These are phyloP conservation scores for Phytopythium chamaehyphon DNA, from an alignment of 352 stramenopile genomes.

Conservation along the genomic window DNA sequence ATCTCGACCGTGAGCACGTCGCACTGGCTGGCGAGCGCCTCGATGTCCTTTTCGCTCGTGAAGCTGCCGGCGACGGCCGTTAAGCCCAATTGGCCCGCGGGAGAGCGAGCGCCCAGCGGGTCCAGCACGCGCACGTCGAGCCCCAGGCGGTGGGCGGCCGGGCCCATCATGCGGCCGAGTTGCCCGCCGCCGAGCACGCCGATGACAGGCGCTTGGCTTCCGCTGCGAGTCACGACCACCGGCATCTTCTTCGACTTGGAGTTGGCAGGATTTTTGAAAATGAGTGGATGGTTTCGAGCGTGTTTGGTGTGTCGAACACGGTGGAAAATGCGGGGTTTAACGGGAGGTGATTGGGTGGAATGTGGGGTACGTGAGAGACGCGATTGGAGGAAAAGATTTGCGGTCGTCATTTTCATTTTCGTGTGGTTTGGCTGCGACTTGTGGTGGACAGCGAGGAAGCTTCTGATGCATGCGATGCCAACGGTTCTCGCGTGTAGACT, in stretches of 20 bases:
- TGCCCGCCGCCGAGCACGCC: conserved; percentile 95
- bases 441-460: too few relatives aligned
- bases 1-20: conserved; percentile 98
- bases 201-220: conserved; percentile 57
- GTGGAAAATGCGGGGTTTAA: not conserved
- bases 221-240: conserved; percentile 39
- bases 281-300: not conserved
- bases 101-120: conserved; percentile 67
- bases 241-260: conserved; percentile 34
- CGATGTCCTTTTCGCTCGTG: conserved; percentile 62
- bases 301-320: not conserved
- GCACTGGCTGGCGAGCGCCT: conserved; percentile 69
- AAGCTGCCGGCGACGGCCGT: conserved; percentile 76
- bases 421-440: too few relatives aligned
- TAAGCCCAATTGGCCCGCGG: conserved; percentile 68
- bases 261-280: not conserved
- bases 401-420: too few relatives aligned
- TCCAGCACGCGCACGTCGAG: conserved; percentile 94
- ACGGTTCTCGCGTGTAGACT: too few relatives aligned
- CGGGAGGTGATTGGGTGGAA: not conserved
- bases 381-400: too few relatives aligned
- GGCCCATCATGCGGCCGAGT: conserved; percentile 98
- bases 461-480: too few relatives aligned
- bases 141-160: conserved; percentile 93
- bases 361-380: too few relatives aligned